A percentile compares a stretch with the other conserved stretches of the same genome.
Evolutionary conservation across 257 asterid genomes (phyloP).

Genomic region (Solanum etuberosum): DNA sequence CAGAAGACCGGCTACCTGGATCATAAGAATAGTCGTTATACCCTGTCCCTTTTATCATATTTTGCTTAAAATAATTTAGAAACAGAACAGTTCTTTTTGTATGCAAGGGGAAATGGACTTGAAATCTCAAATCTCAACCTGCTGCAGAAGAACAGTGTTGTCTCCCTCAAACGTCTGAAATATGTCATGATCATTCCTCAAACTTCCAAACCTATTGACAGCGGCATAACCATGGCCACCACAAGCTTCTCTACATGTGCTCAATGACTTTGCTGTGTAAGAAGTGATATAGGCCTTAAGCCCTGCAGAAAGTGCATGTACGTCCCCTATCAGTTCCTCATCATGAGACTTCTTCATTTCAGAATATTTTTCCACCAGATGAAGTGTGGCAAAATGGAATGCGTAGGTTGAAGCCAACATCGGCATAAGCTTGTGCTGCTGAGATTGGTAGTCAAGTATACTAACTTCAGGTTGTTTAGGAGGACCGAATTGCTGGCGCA

Average conservation of each 20-base stretch:
- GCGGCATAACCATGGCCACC: constrained; percentile 99
- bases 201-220: constrained; percentile 82
- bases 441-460: constrained; percentile 92
- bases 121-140: constrained; percentile 25
- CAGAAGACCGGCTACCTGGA: constrained; percentile 82
- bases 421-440: constrained; percentile 96
- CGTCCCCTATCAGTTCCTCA: constrained; percentile 75
- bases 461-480: constrained; percentile 92
- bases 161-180: constrained; percentile 99
- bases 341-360: constrained; percentile 79
- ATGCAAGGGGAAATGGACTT: neutral
- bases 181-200: constrained; percentile 96
- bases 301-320: constrained; percentile 90
- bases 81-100: neutral
- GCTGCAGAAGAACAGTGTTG: constrained; percentile 94
- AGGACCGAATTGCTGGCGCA: constrained; percentile 95
- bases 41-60: neutral
- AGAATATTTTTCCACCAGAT: constrained; percentile 63
- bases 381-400: constrained; percentile 71
- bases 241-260: constrained; percentile 89
- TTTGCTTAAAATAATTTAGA: neutral
- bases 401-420: constrained; percentile 90
- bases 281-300: constrained; percentile 91
- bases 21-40: neutral
- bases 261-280: constrained; percentile 72